phyloP scores from a whole-genome alignment of 192 early-diverging fungal genomes.

The Anaeromyces robustus region DNA sequence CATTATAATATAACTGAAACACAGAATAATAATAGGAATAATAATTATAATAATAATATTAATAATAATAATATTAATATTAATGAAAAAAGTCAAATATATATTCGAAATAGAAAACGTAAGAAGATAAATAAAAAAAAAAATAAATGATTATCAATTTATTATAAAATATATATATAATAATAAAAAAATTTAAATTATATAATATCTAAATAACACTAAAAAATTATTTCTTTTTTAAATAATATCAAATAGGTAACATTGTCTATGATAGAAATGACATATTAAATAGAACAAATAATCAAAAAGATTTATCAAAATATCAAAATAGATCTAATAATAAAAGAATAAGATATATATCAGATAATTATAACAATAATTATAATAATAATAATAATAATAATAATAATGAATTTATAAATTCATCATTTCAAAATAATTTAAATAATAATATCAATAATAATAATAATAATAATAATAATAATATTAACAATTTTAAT shows the following conservation, averaged over 20 bases:
- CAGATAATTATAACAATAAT: not conserved
- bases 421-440: not conserved
- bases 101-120: not conserved
- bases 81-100: not conserved
- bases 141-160: too few relatives aligned
- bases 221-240: too few relatives aligned
- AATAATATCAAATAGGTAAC: not conserved
- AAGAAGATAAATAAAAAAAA: too few relatives aligned
- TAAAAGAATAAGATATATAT: not conserved
- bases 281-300: not conserved
- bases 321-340: not conserved
- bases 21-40: not conserved
- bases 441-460: too few relatives aligned
- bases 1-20: too few relatives aligned
- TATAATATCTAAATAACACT: too few relatives aligned
- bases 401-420: not conserved
- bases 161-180: too few relatives aligned
- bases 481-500: too few relatives aligned
- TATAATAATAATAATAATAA: not conserved
- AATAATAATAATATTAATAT: not conserved
- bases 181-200: too few relatives aligned
- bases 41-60: not conserved
- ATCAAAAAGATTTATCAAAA: not conserved
- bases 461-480: too few relatives aligned
- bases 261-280: not conserved